These are phyloP conservation scores for Stygiomarasmius scandens DNA, from an alignment of 1,284 basidiomycete genomes.

Conservation along the genomic window DNA sequence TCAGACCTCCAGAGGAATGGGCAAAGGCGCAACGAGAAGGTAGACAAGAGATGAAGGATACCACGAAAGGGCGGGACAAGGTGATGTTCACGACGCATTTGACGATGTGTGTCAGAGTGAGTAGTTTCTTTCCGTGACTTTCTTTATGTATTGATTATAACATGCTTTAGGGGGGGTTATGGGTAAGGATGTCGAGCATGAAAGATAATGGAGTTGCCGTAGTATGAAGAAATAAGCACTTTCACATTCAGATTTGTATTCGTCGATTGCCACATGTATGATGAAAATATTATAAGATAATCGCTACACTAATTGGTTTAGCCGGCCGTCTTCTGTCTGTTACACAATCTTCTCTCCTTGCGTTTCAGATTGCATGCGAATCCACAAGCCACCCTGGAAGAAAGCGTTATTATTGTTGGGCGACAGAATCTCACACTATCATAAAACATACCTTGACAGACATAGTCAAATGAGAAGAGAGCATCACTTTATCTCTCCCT, in stretches of 20 bases:
- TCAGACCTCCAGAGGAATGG: slow-evolving; percentile 39
- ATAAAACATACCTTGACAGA: slow-evolving; percentile 46
- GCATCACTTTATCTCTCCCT: slow-evolving; percentile 40
- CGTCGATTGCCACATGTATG: no score
- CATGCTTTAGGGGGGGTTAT: slow-evolving; percentile 30
- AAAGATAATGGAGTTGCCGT: no score
- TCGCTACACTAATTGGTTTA: no score
- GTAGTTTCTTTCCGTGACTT: slow-evolving; percentile 5
- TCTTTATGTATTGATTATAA: neutral
- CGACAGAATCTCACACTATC: slow-evolving; percentile 5
- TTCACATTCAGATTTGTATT: no score
- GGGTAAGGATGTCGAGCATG: slow-evolving; percentile 42
- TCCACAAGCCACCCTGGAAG: neutral
- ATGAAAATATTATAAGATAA: no score
- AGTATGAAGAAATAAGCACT: no score
- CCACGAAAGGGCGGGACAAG: slow-evolving; percentile 40
- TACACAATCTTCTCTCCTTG: no score
- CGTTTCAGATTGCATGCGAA: no score
- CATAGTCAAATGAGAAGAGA: slow-evolving; percentile 43
- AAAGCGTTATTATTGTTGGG: no score
- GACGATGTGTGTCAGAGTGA: slow-evolving; percentile 46
- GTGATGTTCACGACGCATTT: slow-evolving; percentile 38
- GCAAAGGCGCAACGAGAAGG: slow-evolving; percentile 10
- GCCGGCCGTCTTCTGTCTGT: no score
- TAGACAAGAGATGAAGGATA: slow-evolving; percentile 19